These are phyloP conservation scores for Zostera marina DNA, from an alignment of 116 monocot genomes.

Conservation along the genomic window DNA sequence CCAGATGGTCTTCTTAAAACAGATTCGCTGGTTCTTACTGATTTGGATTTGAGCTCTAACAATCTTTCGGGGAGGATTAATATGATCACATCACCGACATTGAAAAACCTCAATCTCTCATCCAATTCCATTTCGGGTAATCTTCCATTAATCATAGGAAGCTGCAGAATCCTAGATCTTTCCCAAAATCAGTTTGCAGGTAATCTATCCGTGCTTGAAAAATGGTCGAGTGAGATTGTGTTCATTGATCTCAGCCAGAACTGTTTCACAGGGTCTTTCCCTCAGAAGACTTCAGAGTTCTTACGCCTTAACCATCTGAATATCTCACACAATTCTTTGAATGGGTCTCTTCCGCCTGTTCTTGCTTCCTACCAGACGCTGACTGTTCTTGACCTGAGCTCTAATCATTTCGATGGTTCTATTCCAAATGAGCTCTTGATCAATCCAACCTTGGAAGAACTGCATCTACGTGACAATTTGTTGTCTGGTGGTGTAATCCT, in stretches of 20 bases:
- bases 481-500: slow-evolving; percentile 32
- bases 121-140: slow-evolving; percentile 69
- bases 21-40: slow-evolving; percentile 69
- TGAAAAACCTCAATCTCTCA: slow-evolving; percentile 70
- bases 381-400: slow-evolving; percentile 64
- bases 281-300: slow-evolving; percentile 61
- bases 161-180: slow-evolving; percentile 57
- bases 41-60: slow-evolving; percentile 89
- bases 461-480: slow-evolving; percentile 51
- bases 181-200: slow-evolving; percentile 69
- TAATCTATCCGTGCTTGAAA: slow-evolving; percentile 62
- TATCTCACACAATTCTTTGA: slow-evolving; percentile 54
- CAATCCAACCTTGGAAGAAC: slow-evolving; percentile 54
- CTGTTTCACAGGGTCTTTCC: slow-evolving; percentile 47
- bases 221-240: slow-evolving; percentile 70
- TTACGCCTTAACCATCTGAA: slow-evolving; percentile 61
- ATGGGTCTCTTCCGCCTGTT: slow-evolving; percentile 28
- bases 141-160: slow-evolving; percentile 69
- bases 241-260: slow-evolving; percentile 78
- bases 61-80: slow-evolving; percentile 81
- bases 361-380: slow-evolving; percentile 54
- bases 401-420: slow-evolving; percentile 46
- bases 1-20: slow-evolving; percentile 81
- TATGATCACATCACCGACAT: slow-evolving; percentile 78
- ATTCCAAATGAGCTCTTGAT: slow-evolving; percentile 31